Evolutionary conservation across 495 filamentous ascomycete species (phyloP), one percentile per base, ranked within the genome.

Genomic region (Thozetella sp.): DNA sequence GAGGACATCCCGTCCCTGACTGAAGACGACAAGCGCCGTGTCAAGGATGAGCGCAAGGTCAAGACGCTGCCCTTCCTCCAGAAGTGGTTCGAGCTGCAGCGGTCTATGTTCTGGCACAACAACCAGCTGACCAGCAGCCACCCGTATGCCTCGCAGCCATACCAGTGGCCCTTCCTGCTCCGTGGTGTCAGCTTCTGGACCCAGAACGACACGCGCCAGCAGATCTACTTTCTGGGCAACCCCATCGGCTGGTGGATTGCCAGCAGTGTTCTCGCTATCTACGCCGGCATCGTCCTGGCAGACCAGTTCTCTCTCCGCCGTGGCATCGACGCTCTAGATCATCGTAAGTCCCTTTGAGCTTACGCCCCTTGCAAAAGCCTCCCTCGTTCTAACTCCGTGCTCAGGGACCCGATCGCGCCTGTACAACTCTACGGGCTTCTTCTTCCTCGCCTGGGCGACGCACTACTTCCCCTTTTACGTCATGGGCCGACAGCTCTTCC

Each of bases 151-250:
- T 95, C 90, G 62, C 88, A 91, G 68, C 95, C 95, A n/a, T 91
- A 93, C 77, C 90, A 95, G 67, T 99, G 95, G 95, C 95, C 95
- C 0, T 97, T 98, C 86, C 82, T 99, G 61, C 80, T 99, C 37
- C 88, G 96, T 13, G 95, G 95, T 67, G 96, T 99, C 60, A 97
- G 93, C 72, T 99, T 99, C 88, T 99, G 95, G 95, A 99, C 95
- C 11, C 90, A 99, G 72, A 95, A 94, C 72, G 93, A 97, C 50
- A 97, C 94, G 11, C 86, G 91, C 25, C 90, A 95, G 76, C 95
- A 99, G 76, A 99, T 99, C 67, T 99, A 99, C 77, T 99, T 99
- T 83, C 76, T 99, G 27, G 95, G 95, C 45, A 99, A 99, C 78
- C 95, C 96, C 3, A 76, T 98, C 56, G 95, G 96, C 45, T 99